phyloP scores from a whole-genome alignment of 192 early-diverging fungal genomes.

The Gryganskiella cystojenkinii region DNA sequence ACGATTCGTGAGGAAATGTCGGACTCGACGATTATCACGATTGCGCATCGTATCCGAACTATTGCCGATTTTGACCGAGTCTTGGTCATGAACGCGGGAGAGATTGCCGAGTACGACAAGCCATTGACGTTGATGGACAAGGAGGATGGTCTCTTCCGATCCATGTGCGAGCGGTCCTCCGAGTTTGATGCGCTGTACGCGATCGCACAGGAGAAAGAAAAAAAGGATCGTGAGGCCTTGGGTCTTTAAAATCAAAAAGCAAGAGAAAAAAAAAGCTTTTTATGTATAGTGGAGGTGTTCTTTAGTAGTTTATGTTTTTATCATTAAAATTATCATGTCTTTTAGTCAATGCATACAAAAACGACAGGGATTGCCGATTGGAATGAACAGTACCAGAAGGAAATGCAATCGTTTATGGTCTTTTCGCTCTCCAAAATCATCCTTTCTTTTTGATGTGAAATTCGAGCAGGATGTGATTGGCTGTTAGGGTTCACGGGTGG shows the following conservation, averaged over 20 bases:
- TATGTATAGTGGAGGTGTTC: not conserved
- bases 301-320: not conserved
- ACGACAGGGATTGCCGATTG: too few species aligned
- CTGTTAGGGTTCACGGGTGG: too few species aligned
- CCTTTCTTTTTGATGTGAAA: too few species aligned
- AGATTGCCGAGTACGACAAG: conserved; percentile 83
- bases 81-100: conserved; percentile 75
- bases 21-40: conserved; percentile 80
- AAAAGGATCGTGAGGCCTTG: not conserved
- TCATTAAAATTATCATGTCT: too few species aligned
- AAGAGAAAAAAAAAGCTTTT: not conserved
- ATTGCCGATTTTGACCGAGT: conserved; percentile 80
- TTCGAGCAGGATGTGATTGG: too few species aligned
- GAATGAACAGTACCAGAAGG: too few species aligned
- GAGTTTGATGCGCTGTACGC: conserved; percentile 79
- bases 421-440: too few species aligned
- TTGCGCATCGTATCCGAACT: conserved; percentile 88
- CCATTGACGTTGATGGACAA: conserved; percentile 78
- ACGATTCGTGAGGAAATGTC: conserved; percentile 82
- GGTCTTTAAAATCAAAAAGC: not conserved
- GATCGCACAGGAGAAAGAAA: conserved; percentile 63
- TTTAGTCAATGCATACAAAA: too few species aligned
- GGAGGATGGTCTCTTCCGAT: conserved; percentile 70
- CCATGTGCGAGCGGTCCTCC: conserved; percentile 86
- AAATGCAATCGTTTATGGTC: too few species aligned